These are phyloP conservation scores for Scedosporium boydii DNA, from an alignment of 2,329 filamentous ascomycete species.

Conservation along the genomic window DNA sequence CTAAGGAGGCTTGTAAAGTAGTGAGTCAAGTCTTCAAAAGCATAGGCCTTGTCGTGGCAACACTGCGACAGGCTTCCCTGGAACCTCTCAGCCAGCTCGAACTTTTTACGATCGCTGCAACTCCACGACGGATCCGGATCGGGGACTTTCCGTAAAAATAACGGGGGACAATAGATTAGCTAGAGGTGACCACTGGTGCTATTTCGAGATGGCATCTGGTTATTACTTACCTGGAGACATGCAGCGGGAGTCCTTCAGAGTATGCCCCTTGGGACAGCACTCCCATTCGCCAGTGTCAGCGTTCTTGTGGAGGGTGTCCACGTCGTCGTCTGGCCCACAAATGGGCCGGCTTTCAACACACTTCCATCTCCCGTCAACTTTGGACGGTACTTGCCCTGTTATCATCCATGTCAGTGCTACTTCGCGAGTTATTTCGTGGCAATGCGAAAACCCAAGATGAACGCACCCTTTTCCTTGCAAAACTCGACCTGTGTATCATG, in stretches of 20 bases:
- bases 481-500: no score
- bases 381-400: no score
- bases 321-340: not conserved
- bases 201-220: not conserved
- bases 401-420: no score
- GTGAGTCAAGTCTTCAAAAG: not conserved
- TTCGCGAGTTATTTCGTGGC: no score
- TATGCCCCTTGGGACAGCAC: not conserved
- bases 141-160: no score
- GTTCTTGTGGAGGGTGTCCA: not conserved
- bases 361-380: not conserved
- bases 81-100: not conserved
- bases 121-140: not conserved
- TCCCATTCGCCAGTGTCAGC: not conserved
- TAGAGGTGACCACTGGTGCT: not conserved
- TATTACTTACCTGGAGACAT: not conserved
- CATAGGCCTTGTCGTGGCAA: not conserved
- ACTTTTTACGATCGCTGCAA: not conserved
- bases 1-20: not conserved
- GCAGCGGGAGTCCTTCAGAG: not conserved
- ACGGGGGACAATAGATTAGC: not conserved
- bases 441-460: no score
- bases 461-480: no score
- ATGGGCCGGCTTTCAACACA: not conserved
- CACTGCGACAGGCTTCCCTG: not conserved